These are phyloP conservation scores for Syncephalis plumigaleata DNA, from an alignment of 371 early-diverging fungal species.

Conservation along the genomic window DNA sequence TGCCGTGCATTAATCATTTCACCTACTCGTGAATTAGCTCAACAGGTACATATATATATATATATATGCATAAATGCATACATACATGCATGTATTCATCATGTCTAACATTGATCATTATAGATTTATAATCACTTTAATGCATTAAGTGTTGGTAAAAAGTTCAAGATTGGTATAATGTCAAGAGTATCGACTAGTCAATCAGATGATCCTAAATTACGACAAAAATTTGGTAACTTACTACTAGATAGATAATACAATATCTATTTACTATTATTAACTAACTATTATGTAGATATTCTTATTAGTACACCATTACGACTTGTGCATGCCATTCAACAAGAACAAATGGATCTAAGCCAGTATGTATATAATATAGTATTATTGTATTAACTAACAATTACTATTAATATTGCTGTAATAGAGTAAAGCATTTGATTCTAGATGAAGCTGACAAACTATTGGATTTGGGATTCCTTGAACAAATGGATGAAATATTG, in stretches of 20 bases:
- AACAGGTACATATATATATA: constrained; percentile 27
- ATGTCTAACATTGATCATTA: background rate
- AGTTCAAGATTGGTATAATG: constrained; percentile 57
- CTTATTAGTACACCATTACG: constrained; percentile 82
- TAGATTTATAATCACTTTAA: constrained; percentile 58
- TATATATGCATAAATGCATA: background rate
- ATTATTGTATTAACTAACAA: background rate
- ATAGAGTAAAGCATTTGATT: constrained; percentile 45
- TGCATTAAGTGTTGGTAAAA: constrained; percentile 45
- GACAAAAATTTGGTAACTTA: constrained; percentile 45
- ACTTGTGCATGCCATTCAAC: constrained; percentile 72
- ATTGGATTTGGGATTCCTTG: constrained; percentile 79
- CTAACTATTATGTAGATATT: constrained; percentile 43
- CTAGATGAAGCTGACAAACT: constrained; percentile 92
- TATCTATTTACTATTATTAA: background rate
- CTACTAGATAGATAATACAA: background rate
- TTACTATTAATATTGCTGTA: background rate
- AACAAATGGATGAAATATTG: constrained; percentile 76
- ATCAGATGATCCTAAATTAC: constrained; percentile 38
- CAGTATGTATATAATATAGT: constrained; percentile 16
- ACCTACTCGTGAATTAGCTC: constrained; percentile 95
- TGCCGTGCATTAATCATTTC: constrained; percentile 82
- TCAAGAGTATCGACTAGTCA: constrained; percentile 54
- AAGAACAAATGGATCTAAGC: constrained; percentile 54
- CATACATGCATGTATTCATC: background rate